Evolutionary conservation across 164 flowering plant genomes (phyloP), one percentile per base, ranked within the genome.

Genomic region (Protea cynaroides): DNA sequence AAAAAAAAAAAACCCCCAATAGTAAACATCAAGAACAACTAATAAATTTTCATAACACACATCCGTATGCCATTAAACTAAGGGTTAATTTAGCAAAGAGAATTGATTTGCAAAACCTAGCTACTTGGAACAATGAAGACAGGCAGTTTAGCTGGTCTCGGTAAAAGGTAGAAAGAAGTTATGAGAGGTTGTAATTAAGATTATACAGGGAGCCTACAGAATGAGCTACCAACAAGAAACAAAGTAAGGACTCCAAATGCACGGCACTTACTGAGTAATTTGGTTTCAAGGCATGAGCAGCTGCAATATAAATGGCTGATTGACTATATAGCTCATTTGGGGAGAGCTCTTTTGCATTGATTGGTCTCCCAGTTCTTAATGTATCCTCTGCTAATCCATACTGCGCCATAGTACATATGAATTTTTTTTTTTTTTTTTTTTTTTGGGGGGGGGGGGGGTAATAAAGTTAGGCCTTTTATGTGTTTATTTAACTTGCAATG

Each of bases 311-410:
- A 61, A 91, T 86, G 34, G 97, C 96, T 66, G 97, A 91, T 62
- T 89, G 96, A 74, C 97, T 80, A 66, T 94, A 94, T 54, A 91
- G 79, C 69, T 89, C 97, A 76, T 83, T 80, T 34, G 92, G 85
- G 19, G 91, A 79, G 56, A 84, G 80, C 11, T 91, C 93, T 75
- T 84, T 88, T 22, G 81, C 67, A 74, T 66, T 79, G 50, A 73
- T 74, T 53, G 86, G 72, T 62, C 86, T 84, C 54, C 97, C 96
- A 61, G 83, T 80, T 80, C 97, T 88, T 75, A 91, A 73, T 50
- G 96, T 88, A 82, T 94, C 99, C 75, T 92, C 97, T 23, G 99
- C 99, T 76, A 94, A 79, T 66, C 96, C 99, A 79, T 94, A 94
- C 97, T 94, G 89, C 69, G 70, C 43, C 34, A 29, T 29, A n/a